Evolutionary conservation across 306 rosid genomes (phyloP), one percentile per base, ranked within the genome.

Genomic region (Adenanthera pavonina): DNA sequence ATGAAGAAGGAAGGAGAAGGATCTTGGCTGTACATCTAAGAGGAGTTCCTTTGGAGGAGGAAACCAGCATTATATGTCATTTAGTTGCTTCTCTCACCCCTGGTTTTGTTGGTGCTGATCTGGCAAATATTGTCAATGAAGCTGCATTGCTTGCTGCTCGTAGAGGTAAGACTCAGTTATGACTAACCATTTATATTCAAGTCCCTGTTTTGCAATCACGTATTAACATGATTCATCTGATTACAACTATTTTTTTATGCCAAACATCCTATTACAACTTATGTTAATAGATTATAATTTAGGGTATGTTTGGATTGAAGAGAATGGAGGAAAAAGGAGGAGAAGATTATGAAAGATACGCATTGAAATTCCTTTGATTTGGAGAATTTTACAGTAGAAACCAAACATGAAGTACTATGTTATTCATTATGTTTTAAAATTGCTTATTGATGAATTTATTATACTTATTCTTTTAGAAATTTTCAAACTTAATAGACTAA

Each of bases 111-210:
- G 99, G 99, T 72, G 99, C 99, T 64, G 98, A 93, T 89, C 91
- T 95, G 47, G 99, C 99, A 44, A 93, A 93, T 84, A 86, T 95
- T 6, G 87, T 93, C 79, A 95, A 95, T 77, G 98, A 95, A 86
- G 87, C 98, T 17, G 99, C 98, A 46, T 88, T 95, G 78, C 98
- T 93, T 40, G 92, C 99, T 80, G 97, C 98, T 83, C 99, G 99
- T 35, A 86, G 94, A 89, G 99, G 98, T 93, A 74, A 76, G 68
- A 88, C 80, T 46, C 38, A 67, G 51, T 61, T 61, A 34, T 64
- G 69, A 64, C 8, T 73, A 53, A 33, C 49, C 65, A 44, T 47
- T 72, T 54, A 53, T 64, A 54, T 76, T 75, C 49, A 78, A 70
- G 46, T 82, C 43, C 57, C 47, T 51, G 49, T 6, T 12, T 78